Base-by-base conservation (phyloP, 1,139 yeast species). In the Arxiozyma bovina region DNA sequence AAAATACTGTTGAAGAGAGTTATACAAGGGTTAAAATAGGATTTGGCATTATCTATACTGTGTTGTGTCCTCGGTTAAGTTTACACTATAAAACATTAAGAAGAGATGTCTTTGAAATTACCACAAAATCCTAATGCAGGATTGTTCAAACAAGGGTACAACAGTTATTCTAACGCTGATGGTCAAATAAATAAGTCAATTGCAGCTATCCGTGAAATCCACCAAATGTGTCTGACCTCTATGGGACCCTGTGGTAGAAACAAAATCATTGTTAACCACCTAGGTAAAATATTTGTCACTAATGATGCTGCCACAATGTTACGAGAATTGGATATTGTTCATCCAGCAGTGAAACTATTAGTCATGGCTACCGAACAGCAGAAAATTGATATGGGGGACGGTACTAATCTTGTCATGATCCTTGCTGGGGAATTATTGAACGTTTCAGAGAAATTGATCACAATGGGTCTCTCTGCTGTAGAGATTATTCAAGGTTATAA, bases 241-340 rank as follows among this genome's bases (percentile, higher is more conserved):
- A 87, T 93, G 77, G 99, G 99, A 7, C 99, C 99, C 57, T 87
- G 95, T 72, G 99, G 99, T 52, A 81, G 97, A 66, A 93, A 91
- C 73, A 93, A 93, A 78, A 90, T 94, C 70, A 85, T 93, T 65
- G 96, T 91, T 55, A 93, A 93, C 73, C 86, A 73, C 57, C 57
- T 87, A 62, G 91, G 91, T 56, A 90, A 85, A 70, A 86, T 87
- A 42, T 88, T 90, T 68, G 82, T 93, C 61, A 93, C 99, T 50
- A 88, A 89, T 63, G 99, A 94, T 72, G 98, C 98, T 17, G 96
- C 98, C 46, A 93, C 99, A 12, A 93, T 93, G 84, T 77, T 93
- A 59, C 81, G 87, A 62, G 98, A 94, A 70, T 76, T 93, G 56
- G 98, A 93, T 62, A 88, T 94, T 60, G 93, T 93, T 50, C 99